Base-by-base conservation (phyloP, 2,329 filamentous ascomycete genomes). In the Trichoderma koningii region DNA sequence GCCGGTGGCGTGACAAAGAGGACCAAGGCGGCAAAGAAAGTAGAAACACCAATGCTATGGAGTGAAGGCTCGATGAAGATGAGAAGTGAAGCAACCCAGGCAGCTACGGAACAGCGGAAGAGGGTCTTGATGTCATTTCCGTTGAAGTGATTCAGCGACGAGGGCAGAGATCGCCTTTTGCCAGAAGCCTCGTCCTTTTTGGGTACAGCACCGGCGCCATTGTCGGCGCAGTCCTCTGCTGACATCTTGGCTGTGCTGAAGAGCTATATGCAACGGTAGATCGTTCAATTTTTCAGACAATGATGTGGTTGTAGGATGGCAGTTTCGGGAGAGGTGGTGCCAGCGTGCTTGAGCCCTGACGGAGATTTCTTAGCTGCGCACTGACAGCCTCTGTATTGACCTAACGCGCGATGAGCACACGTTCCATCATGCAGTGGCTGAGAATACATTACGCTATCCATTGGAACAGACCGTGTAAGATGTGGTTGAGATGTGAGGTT, bases 101-200 rank as follows among this genome's bases (percentile, higher is more conserved):
- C 75, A 1, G 81, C 81, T 1, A 77, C 70, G 66, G 75, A 79
- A 69, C 81, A 83, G 66, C 81, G 79, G 44, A 82, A 75, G 4
- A 82, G 70, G 30, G 76, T 74, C 66, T 83, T 83, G 57, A 83
- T 70, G 56, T 83, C 81, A 52, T 75, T 75, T 1, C 66, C 66
- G 66, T 82, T 83, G 76, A 83, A 79, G 67, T 83, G 82, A 30
- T 81, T 72, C 6, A 78, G 70, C 76, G 75, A 78, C 30, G 69
- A 52, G 3, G 75, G 75, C n/a, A 75, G 55, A 15, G n/a, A 34
- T 7, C 17, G 50, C 15, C 47, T 55, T 30, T 47, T 41, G 6
- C 12, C 12, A n/a, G 41, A 9, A 7, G 50, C 5, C 34, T 55
- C 28, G 3, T 60, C 42, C 38, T 23, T 23, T 12, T 45, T 41